Base-by-base conservation (phyloP, 2,329 filamentous ascomycete species). In the Cordyceps cateniannulata region DNA sequence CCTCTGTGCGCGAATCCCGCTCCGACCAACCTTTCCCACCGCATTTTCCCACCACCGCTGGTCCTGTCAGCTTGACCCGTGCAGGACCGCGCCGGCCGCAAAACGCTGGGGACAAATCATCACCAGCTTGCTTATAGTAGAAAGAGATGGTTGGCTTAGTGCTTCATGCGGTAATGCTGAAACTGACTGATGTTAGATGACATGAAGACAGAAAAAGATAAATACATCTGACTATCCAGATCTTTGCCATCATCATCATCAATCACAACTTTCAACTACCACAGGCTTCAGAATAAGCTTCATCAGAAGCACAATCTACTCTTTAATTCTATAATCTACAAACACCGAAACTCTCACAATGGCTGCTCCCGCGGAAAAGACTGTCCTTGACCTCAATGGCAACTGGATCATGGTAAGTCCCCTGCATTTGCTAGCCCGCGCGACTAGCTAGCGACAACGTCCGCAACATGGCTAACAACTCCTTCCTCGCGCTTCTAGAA, bases 391-490 rank as follows among this genome's bases (percentile, higher is more conserved):
- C 59, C 59, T 61, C 35, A 61, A 61, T 24, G 59, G 59, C 25
- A 56, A 61, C 51, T 61, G 59, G 59, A 61, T 57, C 52, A 61
- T 61, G 51, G 59, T 61, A 61, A 57, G 47, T 10, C 59, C 5
- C 25, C 38, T 25, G 27, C 1, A 0, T 6, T 29, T 42, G 24
- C 40, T 42, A 29, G 22, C 27, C 58, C 20, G 18, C n/a, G 25
- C 40, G 49, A 52, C 35, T 35, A 35, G 14, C 47, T 4, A 10
- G 51, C 10, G 5, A 24, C n/a, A 35, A 9, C 32, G 10, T 35
- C 4, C 8, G 27, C n/a, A 59, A 47, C 40, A 54, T 27, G 25
- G 9, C 59, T 61, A 45, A 61, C 59, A 16, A 20, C 18, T 25
- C 16, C 20, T n/a, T 16, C 24, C 16, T 22, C 22, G 25, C n/a